Base-by-base conservation (phyloP, 129 eudicot species). In the Artemisia argyi region DNA sequence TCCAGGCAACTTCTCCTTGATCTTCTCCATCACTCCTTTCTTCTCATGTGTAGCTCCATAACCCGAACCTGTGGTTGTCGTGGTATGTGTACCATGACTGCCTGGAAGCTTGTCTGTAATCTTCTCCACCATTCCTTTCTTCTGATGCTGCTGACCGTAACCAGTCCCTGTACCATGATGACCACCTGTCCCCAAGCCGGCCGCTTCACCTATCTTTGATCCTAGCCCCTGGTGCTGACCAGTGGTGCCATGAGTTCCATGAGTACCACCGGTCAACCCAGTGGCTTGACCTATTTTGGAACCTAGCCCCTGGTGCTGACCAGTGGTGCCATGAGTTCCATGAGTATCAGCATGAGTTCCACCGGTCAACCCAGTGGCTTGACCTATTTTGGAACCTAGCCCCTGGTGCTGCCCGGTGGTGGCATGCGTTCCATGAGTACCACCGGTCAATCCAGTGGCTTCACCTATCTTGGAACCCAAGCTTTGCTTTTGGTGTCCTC, bases 11-110 rank as follows among this genome's bases (percentile, higher is more conserved):
- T 89, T 89, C 52, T 87, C 93, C 74, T 89, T 89, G 61, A 87
- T 84, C 83, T 84, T 89, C 63, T 89, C 93, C 86, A 84, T 71
- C 68, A 86, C 63, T 44, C 96, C 92, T 75, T 89, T 89, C 84
- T 85, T 89, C 89, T 81, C 89, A 19, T 76, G 85, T 1, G 11
- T 64, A 17, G 56, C 70, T 11, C 61, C 84, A 7, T 75, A 52
- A 1, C 73, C 81, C 3, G 72, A 26, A 7, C 42, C 46, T 0
- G 72, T 18, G 0, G 73, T n/a, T n/a, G n/a, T n/a, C 1, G 78
- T 48, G 2, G 39, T 35, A 35, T 35, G 42, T 35, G 42, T 44
- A 47, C 53, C 56, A 35, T 80, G 85, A 63, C 35, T 65, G 0
- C 84, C 81, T 1, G 88, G 88, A 51, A 88, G 49, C 74, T 83